Conservation (phyloP, 768 basidiomycete species). For the Hygrocybe punicea region DNA sequence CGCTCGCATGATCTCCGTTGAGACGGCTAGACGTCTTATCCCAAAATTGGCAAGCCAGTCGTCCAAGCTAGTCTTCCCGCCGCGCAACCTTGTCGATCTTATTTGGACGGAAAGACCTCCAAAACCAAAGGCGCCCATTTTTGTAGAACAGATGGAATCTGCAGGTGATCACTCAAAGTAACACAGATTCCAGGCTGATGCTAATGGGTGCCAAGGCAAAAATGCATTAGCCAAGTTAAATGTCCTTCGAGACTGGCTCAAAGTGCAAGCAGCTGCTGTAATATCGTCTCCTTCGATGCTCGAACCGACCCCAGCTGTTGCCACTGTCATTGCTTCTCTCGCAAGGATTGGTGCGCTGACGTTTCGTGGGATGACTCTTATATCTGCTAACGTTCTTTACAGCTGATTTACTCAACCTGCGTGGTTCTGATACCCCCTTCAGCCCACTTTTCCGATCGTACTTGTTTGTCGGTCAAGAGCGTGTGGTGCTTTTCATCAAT, state of each 20-base stretch:
- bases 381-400: conserved; percentile 13
- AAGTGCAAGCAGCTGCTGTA: conserved; percentile 51
- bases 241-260: conserved; percentile 69
- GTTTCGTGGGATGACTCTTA: background rate
- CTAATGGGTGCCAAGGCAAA: conserved; percentile 37
- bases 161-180: conserved; percentile 42
- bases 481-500: conserved; percentile 74
- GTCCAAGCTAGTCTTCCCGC: conserved; percentile 73
- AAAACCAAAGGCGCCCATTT: conserved; percentile 65
- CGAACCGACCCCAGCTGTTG: conserved; percentile 61
- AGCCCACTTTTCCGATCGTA: conserved; percentile 92
- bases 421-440: conserved; percentile 86
- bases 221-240: conserved; percentile 66
- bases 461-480: conserved; percentile 63
- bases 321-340: conserved; percentile 63
- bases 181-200: background rate
- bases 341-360: conserved; percentile 59
- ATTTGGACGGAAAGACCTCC: conserved; percentile 75
- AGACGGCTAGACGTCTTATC: conserved; percentile 61
- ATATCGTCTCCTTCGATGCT: conserved; percentile 55
- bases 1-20: conserved; percentile 76
- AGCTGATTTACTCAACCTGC: conserved; percentile 87
- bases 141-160: conserved; percentile 70
- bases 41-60: conserved; percentile 48
- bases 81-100: conserved; percentile 80